These are phyloP conservation scores for Zoysia pacifica DNA, from an alignment of 176 grass and related monocot species.

Conservation along the genomic window DNA sequence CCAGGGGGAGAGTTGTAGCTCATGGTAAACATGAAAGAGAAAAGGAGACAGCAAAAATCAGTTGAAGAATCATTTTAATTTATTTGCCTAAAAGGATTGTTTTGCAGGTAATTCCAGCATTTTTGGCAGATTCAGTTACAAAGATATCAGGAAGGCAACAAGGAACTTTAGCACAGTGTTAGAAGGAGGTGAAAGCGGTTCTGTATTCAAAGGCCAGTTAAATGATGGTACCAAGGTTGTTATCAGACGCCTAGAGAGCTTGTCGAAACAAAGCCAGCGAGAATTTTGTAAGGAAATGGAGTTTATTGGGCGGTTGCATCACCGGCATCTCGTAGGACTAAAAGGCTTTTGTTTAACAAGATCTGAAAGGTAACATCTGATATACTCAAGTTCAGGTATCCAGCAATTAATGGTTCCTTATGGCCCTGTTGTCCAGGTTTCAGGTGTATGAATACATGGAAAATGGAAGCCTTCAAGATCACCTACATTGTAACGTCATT, in stretches of 20 bases:
- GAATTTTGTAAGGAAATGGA: conserved; percentile 90
- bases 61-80: conserved; percentile 23
- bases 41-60: background rate
- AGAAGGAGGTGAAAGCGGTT: conserved; percentile 57
- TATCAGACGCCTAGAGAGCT: conserved; percentile 60
- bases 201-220: conserved; percentile 77
- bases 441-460: conserved; percentile 92
- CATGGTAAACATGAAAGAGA: background rate
- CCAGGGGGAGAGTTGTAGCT: conserved; percentile 2
- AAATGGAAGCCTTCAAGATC: conserved; percentile 91
- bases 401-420: conserved; percentile 27
- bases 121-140: conserved; percentile 68
- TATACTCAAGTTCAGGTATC: conserved; percentile 25
- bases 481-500: conserved; percentile 78
- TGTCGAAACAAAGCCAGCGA: conserved; percentile 48
- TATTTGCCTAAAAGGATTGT: conserved; percentile 34
- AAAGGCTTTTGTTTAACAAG: conserved; percentile 79
- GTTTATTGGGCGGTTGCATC: conserved; percentile 81
- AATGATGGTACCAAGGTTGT: conserved; percentile 64
- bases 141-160: conserved; percentile 83
- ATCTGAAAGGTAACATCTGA: conserved; percentile 62
- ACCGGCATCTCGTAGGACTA: conserved; percentile 84
- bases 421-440: conserved; percentile 51
- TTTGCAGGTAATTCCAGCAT: conserved; percentile 66
- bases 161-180: conserved; percentile 59